These are phyloP conservation scores for Macrophomina tecta DNA, from an alignment of 2,329 filamentous ascomycete species.

Conservation along the genomic window DNA sequence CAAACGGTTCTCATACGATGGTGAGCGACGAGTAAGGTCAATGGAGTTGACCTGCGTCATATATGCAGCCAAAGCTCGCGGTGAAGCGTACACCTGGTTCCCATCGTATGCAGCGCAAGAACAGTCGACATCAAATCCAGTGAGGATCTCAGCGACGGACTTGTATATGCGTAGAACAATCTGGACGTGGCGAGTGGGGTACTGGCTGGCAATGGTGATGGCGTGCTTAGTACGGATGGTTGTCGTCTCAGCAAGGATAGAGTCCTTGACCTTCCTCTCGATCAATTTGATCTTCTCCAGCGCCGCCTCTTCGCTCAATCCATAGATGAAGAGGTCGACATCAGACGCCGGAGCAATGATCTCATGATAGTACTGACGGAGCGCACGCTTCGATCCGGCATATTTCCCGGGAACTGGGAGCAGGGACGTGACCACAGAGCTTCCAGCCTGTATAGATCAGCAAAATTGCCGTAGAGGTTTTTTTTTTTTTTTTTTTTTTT, in stretches of 20 bases:
- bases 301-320: conserved; percentile 76
- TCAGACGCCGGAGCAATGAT: conserved; percentile 82
- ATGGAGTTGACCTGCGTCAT: conserved; percentile 83
- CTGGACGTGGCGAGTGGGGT: conserved; percentile 83
- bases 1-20: conserved; percentile 85
- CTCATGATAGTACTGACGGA: conserved; percentile 75
- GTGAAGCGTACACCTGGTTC: conserved; percentile 77
- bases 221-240: conserved; percentile 86
- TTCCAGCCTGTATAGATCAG: conserved; percentile 63
- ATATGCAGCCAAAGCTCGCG: conserved; percentile 77
- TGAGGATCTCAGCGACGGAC: conserved; percentile 81
- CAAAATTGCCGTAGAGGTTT: neutral
- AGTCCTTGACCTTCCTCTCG: conserved; percentile 74
- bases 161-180: conserved; percentile 87
- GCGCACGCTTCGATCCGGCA: conserved; percentile 46
- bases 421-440: conserved; percentile 78
- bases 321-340: conserved; percentile 86
- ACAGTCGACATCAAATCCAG: conserved; percentile 87
- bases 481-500: neutral
- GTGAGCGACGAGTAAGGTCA: conserved; percentile 78
- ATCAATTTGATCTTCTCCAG: conserved; percentile 85
- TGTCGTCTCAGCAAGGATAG: conserved; percentile 81
- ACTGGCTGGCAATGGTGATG: conserved; percentile 83
- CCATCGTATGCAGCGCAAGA: conserved; percentile 83
- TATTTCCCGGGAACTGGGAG: conserved; percentile 66